phyloP scores from a whole-genome alignment of 2,329 filamentous ascomycete genomes.

The Microascus cirrosus region DNA sequence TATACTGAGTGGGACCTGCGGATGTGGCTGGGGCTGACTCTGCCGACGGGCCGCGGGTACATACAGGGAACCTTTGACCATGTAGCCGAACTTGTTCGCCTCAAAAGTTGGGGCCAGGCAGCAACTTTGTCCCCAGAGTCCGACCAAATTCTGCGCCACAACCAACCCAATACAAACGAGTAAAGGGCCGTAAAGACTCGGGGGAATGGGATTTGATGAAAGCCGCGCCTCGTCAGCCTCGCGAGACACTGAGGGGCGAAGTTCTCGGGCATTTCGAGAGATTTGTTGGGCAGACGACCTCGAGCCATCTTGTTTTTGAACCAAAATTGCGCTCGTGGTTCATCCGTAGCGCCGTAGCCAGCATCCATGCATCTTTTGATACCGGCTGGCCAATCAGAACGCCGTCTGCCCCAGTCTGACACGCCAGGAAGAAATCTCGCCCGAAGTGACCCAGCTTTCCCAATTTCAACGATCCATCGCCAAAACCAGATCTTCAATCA shows the following conservation, averaged over 20 bases:
- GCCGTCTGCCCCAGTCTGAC: conserved; percentile 3
- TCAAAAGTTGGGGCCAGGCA: neutral
- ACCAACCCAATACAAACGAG: neutral
- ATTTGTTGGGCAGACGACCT: no score
- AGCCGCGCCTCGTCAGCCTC: neutral
- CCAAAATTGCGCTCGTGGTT: neutral
- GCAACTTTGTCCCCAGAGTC: neutral
- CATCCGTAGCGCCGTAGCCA: neutral
- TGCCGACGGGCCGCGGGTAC: neutral
- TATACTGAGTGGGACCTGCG: neutral
- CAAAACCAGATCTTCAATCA: neutral
- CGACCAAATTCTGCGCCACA: neutral
- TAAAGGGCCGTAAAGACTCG: neutral
- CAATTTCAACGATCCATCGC: conserved; percentile 3
- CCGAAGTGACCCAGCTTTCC: conserved; percentile 1
- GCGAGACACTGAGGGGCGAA: no score
- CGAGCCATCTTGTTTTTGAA: neutral
- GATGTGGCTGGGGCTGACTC: neutral
- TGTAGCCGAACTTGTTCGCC: neutral
- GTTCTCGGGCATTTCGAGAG: no score
- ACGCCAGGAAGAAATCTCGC: conserved; percentile 4
- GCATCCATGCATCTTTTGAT: neutral
- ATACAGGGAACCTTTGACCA: neutral
- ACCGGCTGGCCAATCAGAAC: neutral
- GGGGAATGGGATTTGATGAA: neutral